These are phyloP conservation scores for Oryza longistaminata DNA, from an alignment of 176 grass and related monocot species.

Conservation along the genomic window DNA sequence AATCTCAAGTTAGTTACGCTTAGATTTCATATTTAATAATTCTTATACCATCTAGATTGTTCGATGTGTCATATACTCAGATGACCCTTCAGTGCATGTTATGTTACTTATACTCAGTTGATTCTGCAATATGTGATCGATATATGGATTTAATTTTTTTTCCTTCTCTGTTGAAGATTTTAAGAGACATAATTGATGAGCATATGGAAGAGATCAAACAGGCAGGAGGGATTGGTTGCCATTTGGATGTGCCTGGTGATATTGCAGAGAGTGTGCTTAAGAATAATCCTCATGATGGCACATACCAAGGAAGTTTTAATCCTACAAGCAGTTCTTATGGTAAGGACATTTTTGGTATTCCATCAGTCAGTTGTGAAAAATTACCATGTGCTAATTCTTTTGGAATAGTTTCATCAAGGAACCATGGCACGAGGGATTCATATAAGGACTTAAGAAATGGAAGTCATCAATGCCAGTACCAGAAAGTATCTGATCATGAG, in stretches of 20 bases:
- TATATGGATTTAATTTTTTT: constrained; percentile 30
- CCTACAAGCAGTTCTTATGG: constrained; percentile 29
- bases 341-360: constrained; percentile 37
- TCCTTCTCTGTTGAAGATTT: constrained; percentile 58
- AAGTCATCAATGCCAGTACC: constrained; percentile 29
- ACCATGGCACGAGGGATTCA: constrained; percentile 30
- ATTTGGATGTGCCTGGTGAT: constrained; percentile 46
- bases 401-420: constrained; percentile 55
- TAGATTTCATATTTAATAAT: background rate
- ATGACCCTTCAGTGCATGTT: constrained; percentile 1
- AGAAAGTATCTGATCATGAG: constrained; percentile 36
- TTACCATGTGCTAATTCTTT: constrained; percentile 45
- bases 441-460: constrained; percentile 39
- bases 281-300: constrained; percentile 14
- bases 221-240: constrained; percentile 61
- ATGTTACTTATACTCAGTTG: constrained; percentile 5
- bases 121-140: constrained; percentile 31
- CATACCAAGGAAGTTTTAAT: constrained; percentile 38
- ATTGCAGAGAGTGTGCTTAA: constrained; percentile 24
- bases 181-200: constrained; percentile 97
- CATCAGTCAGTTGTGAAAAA: constrained; percentile 45
- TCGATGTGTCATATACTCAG: background rate
- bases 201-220: constrained; percentile 97
- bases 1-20: constrained; percentile 3
- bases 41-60: constrained; percentile 12